Base-by-base conservation (phyloP, 2,329 filamentous ascomycete species). In the Hypoxylon sp. region DNA sequence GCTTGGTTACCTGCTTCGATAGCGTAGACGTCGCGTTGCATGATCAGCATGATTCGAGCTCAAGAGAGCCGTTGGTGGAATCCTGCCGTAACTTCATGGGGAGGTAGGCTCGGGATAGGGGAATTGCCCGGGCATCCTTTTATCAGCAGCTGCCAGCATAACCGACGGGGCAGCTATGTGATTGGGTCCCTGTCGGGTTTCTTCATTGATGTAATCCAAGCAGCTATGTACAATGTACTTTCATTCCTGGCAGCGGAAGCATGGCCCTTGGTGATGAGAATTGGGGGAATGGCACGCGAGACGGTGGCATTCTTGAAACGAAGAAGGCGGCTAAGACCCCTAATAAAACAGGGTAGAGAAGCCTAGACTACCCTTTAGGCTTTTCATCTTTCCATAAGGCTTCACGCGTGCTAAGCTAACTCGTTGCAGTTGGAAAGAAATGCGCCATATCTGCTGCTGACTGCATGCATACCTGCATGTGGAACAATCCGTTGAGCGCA, bases 41-140 rank as follows among this genome's bases (percentile, higher is more conserved):
- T 67, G 68, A 70, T 70, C 61, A 62, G 61, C 65, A 24, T 10
- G 37, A 62, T 56, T 46, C 37, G 48, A 59, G 31, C 56, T 48
- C 8, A 27, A 65, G 35, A 54, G 15, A 52, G 60, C 54, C n/a
- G 42, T 29, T 53, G 31, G 44, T 24, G 46, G 35, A 57, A 58
- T 66, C 52, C 54, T 67, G 48, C 54, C 42, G 52, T 57, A 29
- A 31, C 53, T 57, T 37, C 4, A 53, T 29, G 46, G 24, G 50
- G 44, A 27, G 24, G 3, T 37, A 61, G 21, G 27, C 52, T 60
- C 52, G 35, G 56, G 51, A 51, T 65, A 50, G 51, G 29, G 27
- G 27, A 52, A 35, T 52, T 29, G 50, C 37, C 46, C 24, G 51
- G 50, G 2, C 21, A 24, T 54, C n/a, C 24, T 54, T 50, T 64